Evolutionary conservation across 2,329 filamentous ascomycete genomes (phyloP).

Genomic region (Grosmannia clavigera): DNA sequence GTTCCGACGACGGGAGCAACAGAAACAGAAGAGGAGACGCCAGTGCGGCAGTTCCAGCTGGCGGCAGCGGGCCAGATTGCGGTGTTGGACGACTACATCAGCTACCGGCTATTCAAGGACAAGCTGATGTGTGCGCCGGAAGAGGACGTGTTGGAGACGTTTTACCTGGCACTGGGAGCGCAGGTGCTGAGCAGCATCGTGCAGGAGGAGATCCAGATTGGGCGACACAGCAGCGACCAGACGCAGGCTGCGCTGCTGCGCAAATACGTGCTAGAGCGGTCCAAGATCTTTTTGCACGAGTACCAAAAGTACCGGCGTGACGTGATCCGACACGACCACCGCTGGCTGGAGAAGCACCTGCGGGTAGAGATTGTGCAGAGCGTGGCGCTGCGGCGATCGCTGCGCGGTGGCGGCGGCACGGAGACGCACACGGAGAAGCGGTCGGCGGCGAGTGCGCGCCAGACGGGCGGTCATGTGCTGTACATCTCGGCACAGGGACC

Average conservation of each 20-base stretch:
- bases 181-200: slow-evolving; percentile 65
- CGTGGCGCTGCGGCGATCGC: slow-evolving; percentile 64
- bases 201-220: slow-evolving; percentile 64
- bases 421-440: slow-evolving; percentile 62
- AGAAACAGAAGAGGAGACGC: slow-evolving; percentile 47
- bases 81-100: slow-evolving; percentile 77
- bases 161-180: slow-evolving; percentile 74
- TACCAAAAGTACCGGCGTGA: slow-evolving; percentile 58
- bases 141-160: slow-evolving; percentile 73
- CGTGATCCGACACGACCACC: slow-evolving; percentile 71
- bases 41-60: slow-evolving; percentile 68
- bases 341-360: slow-evolving; percentile 83
- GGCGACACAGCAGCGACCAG: slow-evolving; percentile 53
- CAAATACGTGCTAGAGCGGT: slow-evolving; percentile 75
- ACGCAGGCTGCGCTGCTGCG: slow-evolving; percentile 49
- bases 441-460: slow-evolving; percentile 54
- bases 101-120: slow-evolving; percentile 78
- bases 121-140: slow-evolving; percentile 77
- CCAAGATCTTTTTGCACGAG: slow-evolving; percentile 79
- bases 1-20: slow-evolving; percentile 18
- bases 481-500: slow-evolving; percentile 59
- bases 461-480: slow-evolving; percentile 43
- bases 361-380: slow-evolving; percentile 65
- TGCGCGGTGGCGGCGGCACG: slow-evolving; percentile 51
- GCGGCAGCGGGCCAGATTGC: slow-evolving; percentile 60